Evolutionary conservation across 805 yeast species (phyloP).

Genomic region (Yarrowia sp.): DNA sequence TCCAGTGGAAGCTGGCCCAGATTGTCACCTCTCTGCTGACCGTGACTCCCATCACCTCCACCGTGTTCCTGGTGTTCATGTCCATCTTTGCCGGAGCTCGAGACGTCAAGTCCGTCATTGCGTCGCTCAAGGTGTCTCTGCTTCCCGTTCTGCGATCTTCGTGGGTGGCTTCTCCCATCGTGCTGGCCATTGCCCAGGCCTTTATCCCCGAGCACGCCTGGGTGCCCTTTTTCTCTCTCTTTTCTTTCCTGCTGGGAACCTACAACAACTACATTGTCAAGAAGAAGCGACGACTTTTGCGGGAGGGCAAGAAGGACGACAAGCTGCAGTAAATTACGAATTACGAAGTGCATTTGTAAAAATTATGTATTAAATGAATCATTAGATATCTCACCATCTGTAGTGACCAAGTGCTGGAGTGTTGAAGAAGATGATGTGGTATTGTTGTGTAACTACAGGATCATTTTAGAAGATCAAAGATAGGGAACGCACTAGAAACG

Average conservation of each 20-base stretch:
- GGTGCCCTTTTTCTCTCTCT: slow-evolving; percentile 53
- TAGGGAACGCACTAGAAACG: no score
- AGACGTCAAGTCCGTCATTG: slow-evolving; percentile 45
- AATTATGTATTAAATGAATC: slow-evolving; percentile 8
- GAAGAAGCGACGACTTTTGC: slow-evolving; percentile 40
- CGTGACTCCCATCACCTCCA: slow-evolving; percentile 49
- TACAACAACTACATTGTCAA: slow-evolving; percentile 52
- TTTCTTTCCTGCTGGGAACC: slow-evolving; percentile 51
- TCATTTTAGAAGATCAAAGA: no score
- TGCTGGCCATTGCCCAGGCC: slow-evolving; percentile 51
- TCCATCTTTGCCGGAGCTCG: slow-evolving; percentile 51
- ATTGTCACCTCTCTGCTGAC: slow-evolving; percentile 50
- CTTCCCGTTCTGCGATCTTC: slow-evolving; percentile 49
- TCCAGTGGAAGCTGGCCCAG: slow-evolving; percentile 48
- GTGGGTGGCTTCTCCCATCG: slow-evolving; percentile 52
- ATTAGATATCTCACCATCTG: no score
- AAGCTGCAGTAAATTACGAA: slow-evolving; percentile 28
- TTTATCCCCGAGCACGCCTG: slow-evolving; percentile 52
- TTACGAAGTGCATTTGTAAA: slow-evolving; percentile 16
- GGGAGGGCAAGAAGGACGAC: slow-evolving; percentile 36
- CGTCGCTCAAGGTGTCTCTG: slow-evolving; percentile 47
- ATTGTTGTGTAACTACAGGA: no score
- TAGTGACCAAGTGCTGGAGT: no score
- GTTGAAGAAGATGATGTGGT: no score
- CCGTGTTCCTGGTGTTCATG: slow-evolving; percentile 50